Evolutionary conservation across 768 basidiomycete species (phyloP).

Genomic region (Punctularia strigosozonata): DNA sequence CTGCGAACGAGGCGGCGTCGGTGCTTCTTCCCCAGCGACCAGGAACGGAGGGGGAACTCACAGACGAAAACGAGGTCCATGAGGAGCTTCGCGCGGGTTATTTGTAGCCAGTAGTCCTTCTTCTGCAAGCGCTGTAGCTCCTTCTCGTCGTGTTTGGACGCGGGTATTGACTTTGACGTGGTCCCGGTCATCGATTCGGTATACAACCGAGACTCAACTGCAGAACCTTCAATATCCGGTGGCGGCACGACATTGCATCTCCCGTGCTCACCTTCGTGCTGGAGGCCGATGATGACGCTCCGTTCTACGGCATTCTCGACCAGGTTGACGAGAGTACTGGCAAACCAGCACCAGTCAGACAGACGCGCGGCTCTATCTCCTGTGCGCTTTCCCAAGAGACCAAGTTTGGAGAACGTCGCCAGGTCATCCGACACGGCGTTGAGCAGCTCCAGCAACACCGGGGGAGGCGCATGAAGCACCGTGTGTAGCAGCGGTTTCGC

Average conservation of each 20-base stretch:
- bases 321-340: slow-evolving; percentile 65
- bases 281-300: slow-evolving; percentile 51
- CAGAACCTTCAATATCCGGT: not conserved
- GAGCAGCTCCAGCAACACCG: slow-evolving; percentile 68
- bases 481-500: slow-evolving; percentile 56
- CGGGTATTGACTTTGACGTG: slow-evolving; percentile 51
- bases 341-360: slow-evolving; percentile 82
- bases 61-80: slow-evolving; percentile 89
- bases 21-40: not conserved
- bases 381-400: slow-evolving; percentile 49
- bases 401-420: slow-evolving; percentile 62
- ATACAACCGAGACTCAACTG: slow-evolving; percentile 67
- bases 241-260: no score
- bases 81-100: slow-evolving; percentile 56
- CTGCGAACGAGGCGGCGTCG: slow-evolving; percentile 22
- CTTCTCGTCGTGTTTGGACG: slow-evolving; percentile 50
- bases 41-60: slow-evolving; percentile 25
- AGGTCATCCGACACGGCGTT: slow-evolving; percentile 69
- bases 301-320: slow-evolving; percentile 80
- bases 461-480: slow-evolving; percentile 69
- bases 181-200: slow-evolving; percentile 60
- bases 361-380: slow-evolving; percentile 65
- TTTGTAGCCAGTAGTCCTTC: slow-evolving; percentile 68
- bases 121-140: slow-evolving; percentile 56
- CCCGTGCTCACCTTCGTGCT: slow-evolving; percentile 47